Conservation (phyloP, 495 filamentous ascomycete species). For the Umbilicaria muhlenbergii region DNA sequence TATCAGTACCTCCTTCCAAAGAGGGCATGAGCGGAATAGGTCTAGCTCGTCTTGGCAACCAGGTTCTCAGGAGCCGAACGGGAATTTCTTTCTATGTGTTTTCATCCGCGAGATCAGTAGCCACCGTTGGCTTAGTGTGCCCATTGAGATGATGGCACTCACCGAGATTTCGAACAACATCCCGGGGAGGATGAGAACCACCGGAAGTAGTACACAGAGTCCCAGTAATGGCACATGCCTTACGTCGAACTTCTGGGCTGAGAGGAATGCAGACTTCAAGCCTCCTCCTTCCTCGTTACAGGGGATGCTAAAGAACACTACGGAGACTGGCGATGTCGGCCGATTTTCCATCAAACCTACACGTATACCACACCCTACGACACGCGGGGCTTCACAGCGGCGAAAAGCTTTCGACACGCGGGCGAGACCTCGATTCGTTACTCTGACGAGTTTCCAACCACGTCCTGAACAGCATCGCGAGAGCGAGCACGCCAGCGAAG, state of each 20-base stretch:
- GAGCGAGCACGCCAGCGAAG: neutral
- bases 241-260: neutral
- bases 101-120: neutral
- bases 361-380: slow-evolving; percentile 18
- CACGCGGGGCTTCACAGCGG: no score
- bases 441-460: neutral
- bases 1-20: no score
- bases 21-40: no score
- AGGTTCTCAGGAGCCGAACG: no score
- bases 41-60: no score
- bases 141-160: slow-evolving; percentile 1
- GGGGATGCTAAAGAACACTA: slow-evolving; percentile 55
- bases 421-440: no score
- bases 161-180: slow-evolving; percentile 6
- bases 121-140: neutral
- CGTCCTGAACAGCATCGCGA: slow-evolving; percentile 1
- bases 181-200: neutral
- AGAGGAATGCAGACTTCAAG: neutral
- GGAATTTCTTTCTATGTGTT: no score
- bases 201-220: no score
- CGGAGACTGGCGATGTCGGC: slow-evolving; percentile 53
- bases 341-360: slow-evolving; percentile 39
- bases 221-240: neutral
- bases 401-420: neutral
- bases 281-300: slow-evolving; percentile 15